These are phyloP conservation scores for Pythium oligandrum DNA, from an alignment of 352 stramenopile genomes.

Conservation along the genomic window DNA sequence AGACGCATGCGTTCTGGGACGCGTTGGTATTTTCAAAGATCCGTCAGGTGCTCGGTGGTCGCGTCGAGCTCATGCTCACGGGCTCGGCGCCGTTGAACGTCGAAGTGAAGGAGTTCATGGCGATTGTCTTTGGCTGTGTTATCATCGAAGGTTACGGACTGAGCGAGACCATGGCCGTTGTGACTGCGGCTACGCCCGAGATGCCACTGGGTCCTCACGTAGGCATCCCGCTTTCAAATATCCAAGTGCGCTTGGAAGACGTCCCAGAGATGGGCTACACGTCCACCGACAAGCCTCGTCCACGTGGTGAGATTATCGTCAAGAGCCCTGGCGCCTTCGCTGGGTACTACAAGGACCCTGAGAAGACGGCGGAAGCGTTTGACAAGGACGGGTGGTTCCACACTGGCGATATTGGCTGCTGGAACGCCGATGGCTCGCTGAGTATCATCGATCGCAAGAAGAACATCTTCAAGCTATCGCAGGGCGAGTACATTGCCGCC, in stretches of 20 bases:
- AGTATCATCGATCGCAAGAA: conserved; percentile 86
- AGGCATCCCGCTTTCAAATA: conserved; percentile 68
- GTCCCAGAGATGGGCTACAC: conserved; percentile 96
- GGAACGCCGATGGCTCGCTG: conserved; percentile 88
- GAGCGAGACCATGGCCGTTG: conserved; percentile 88
- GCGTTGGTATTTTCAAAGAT: conserved; percentile 89
- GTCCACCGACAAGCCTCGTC: conserved; percentile 42
- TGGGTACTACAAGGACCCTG: conserved; percentile 92
- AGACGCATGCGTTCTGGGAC: conserved; percentile 83
- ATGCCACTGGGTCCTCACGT: conserved; percentile 83
- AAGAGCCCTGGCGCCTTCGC: conserved; percentile 71
- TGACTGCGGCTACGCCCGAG: conserved; percentile 50
- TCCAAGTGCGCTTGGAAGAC: conserved; percentile 89
- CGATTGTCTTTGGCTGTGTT: conserved; percentile 83
- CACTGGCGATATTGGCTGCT: conserved; percentile 91
- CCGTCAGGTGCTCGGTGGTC: conserved; percentile 78
- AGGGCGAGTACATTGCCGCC: conserved; percentile 93
- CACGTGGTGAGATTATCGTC: conserved; percentile 40
- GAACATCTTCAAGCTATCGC: conserved; percentile 89
- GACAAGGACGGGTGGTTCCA: conserved; percentile 92
- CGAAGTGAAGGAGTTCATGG: conserved; percentile 91
- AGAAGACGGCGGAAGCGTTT: conserved; percentile 86
- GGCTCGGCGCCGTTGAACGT: conserved; percentile 89
- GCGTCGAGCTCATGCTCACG: conserved; percentile 85
- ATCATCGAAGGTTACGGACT: conserved; percentile 93